Evolutionary conservation across 2,329 filamentous ascomycete species (phyloP), one percentile per base, ranked within the genome.

Genomic region (Diaporthe citri): DNA sequence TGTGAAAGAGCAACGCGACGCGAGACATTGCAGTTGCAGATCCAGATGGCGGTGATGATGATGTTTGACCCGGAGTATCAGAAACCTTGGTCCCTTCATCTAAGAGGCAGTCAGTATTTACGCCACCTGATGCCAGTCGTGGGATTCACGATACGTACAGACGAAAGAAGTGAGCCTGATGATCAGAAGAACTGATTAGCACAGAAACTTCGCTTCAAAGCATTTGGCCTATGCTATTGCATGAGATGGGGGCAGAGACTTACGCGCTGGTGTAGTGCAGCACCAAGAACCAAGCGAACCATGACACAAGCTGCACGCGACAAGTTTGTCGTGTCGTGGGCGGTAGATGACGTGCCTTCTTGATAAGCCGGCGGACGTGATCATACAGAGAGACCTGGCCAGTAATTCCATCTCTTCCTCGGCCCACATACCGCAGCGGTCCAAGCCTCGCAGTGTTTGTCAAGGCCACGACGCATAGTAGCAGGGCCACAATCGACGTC

Each of bases 241-340:
- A 22, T 2, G 22, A 28, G 22, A 13, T 22, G 20, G 64, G 9
- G n/a, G 5, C 36, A 34, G 15, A 2, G 28, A 51, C 64, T 67
- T 20, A 52, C 64, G 64, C 64, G 64, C 64, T 67, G 31, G 22
- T 67, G 15, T 67, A 67, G n/a, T 67, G 46, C 9, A 67, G 46
- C 31, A 67, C 64, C 46, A 67, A 34, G 46, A 67, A 67, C 64
- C 64, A 67, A 52, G 64, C 64, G 22, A 67, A 67, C 64, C 64
- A 67, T 41, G 64, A 67, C 31, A 67, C 46, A 20, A 67, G 64
- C 46, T 67, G 64, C 25, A 67, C n/a, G 13, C 64, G 64, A 39
- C 64, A 67, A 3, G 64, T 67, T 20, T 67, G 64, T n/a, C 64
- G 12, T 52, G 64, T 67, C 31, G 28, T 39, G 4, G 64, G 64